Base-by-base conservation (phyloP, 106 monocot species). In the Ottelia alismoides region DNA sequence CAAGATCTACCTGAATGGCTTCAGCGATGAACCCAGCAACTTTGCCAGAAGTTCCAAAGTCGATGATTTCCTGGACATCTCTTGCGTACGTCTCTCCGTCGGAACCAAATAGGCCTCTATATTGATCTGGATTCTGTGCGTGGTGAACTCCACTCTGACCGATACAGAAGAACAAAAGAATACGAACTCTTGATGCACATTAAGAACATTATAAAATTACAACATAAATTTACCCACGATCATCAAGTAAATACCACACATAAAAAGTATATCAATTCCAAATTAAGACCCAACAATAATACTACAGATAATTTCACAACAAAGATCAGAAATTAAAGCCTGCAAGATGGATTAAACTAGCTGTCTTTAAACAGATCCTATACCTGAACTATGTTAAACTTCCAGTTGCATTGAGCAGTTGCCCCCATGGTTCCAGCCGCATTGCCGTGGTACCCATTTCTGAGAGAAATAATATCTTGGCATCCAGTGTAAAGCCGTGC, bases 361-460 rank as follows among this genome's bases (percentile, higher is more conserved):
- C n/a, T n/a, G n/a, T n/a, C n/a, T n/a, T n/a, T n/a, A n/a, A n/a
- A n/a, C 2, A 31, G 23, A 26, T 16, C 7, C 10, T 14, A 11
- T 49, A 79, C 92, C 82, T 92, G 92, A n/a, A 77, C 55, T 53
- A 86, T 64, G 63, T 86, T 86, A 61, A 78, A 82, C 70, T 92
- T 92, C 92, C 86, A 92, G 57, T 71, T 86, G 30, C 47, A 67
- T 43, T 82, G 86, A 55, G 76, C 92, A 28, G 92, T 86, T 21
- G 66, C 65, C 7, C 75, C 86, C 92, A 92, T 92, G 20, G 86
- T 92, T 55, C 75, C 92, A 23, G 78, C 73, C 22, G 92, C 86
- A 79, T 92, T 92, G 25, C 92, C 86, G 69, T 92, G 92, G 53
- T 92, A 92, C 17, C 61, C 65, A 74, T 86, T 92, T 69, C 86